A percentile compares a stretch with the other conserved stretches of the same genome.
Conservation (phyloP, 2,329 filamentous ascomycete species). For the Ceratocystiopsis sp. region DNA sequence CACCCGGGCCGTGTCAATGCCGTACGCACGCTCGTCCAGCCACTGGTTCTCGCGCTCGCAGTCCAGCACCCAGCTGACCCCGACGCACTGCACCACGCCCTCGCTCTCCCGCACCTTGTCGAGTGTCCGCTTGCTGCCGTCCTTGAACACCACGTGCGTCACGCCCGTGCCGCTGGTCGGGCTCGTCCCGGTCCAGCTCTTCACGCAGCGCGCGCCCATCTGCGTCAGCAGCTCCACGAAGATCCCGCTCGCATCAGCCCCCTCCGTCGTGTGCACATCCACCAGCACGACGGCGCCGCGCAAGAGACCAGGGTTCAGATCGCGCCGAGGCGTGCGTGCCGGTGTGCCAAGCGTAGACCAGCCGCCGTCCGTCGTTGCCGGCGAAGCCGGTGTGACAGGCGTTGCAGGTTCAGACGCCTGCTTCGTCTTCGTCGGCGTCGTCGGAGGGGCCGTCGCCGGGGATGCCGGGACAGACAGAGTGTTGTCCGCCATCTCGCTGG, state of each 20-base stretch:
- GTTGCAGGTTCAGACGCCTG: constrained; percentile 4
- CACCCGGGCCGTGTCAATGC: constrained; percentile 47
- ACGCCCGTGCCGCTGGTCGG: constrained; percentile 42
- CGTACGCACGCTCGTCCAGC: constrained; percentile 56
- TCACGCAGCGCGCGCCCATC: constrained; percentile 69
- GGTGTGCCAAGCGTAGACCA: constrained; percentile 41
- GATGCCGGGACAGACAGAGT: neutral
- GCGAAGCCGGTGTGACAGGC: constrained; percentile 12
- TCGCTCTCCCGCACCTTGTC: constrained; percentile 60
- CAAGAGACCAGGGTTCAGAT: constrained; percentile 37
- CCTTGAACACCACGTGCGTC: constrained; percentile 82
- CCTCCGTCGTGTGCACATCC: constrained; percentile 69
- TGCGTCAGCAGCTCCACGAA: constrained; percentile 59
- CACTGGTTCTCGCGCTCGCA: constrained; percentile 62
- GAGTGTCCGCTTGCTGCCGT: constrained; percentile 62
- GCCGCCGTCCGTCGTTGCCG: constrained; percentile 26
- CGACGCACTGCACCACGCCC: constrained; percentile 69
- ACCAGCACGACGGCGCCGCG: constrained; percentile 63
- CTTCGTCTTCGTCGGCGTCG: neutral
- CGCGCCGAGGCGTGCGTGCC: constrained; percentile 35
- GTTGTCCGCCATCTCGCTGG: no score
- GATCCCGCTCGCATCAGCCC: constrained; percentile 62
- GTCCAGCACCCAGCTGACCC: constrained; percentile 75
- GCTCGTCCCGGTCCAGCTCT: constrained; percentile 41
- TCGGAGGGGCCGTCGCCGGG: no score